phyloP scores from a whole-genome alignment of 352 stramenopile genomes.

The Peronospora destructor region DNA sequence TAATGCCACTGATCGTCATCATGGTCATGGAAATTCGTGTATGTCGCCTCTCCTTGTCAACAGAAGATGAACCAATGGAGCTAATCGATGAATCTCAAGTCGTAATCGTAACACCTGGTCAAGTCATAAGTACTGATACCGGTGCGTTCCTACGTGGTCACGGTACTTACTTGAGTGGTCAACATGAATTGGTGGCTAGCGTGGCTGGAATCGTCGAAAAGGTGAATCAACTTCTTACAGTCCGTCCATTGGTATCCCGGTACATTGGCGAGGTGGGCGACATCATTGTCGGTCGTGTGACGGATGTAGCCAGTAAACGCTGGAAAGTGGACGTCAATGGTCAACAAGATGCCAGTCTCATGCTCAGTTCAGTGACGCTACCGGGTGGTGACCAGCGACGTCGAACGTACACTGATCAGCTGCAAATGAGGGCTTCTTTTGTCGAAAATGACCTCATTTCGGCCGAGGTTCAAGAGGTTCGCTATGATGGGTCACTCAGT shows the following conservation, averaged over 20 bases:
- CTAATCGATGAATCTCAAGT: constrained; percentile 36
- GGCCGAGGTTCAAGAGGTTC: constrained; percentile 83
- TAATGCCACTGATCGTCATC: too few relatives aligned
- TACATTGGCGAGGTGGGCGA: constrained; percentile 95
- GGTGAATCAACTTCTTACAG: constrained; percentile 94
- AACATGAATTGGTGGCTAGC: constrained; percentile 85
- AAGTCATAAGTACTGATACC: constrained; percentile 73
- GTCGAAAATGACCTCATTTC: constrained; percentile 95
- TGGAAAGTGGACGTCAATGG: constrained; percentile 94
- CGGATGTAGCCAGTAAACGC: constrained; percentile 88
- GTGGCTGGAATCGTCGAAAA: constrained; percentile 92
- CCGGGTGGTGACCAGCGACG: constrained; percentile 92
- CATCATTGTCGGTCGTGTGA: constrained; percentile 93
- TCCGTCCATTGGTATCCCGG: constrained; percentile 85
- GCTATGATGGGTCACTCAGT: constrained; percentile 88
- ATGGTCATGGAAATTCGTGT: constrained; percentile 39
- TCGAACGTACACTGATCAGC: constrained; percentile 94
- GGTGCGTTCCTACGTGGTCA: constrained; percentile 88
- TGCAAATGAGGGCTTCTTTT: constrained; percentile 95
- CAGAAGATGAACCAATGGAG: constrained; percentile 16
- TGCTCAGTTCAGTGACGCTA: constrained; percentile 93
- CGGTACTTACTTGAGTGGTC: constrained; percentile 90
- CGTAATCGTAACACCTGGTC: constrained; percentile 64
- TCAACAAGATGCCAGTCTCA: constrained; percentile 79
- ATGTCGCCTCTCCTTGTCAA: constrained; percentile 9